Evolutionary conservation across 192 early-diverging fungal species (phyloP).

Genomic region (Coemansia sp.): DNA sequence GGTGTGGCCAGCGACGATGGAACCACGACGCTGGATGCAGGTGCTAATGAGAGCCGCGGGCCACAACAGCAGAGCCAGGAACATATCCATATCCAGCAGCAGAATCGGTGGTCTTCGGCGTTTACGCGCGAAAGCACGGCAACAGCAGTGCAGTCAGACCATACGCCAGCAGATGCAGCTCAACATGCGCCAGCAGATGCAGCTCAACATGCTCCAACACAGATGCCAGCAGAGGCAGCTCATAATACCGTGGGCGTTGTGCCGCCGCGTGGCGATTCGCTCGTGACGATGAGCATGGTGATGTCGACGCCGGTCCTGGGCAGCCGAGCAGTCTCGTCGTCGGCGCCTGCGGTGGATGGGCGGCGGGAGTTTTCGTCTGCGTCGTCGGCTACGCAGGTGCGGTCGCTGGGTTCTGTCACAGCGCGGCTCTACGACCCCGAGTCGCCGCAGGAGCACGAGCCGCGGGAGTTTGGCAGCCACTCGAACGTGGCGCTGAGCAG

Average conservation of each 20-base stretch:
- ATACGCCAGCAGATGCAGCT: constrained; percentile 2
- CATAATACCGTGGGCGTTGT: not conserved
- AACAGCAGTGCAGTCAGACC: constrained; percentile 13
- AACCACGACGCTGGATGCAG: constrained; percentile 10
- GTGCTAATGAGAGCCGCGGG: not conserved
- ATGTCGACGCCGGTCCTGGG: constrained; percentile 27
- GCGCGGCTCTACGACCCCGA: constrained; percentile 45
- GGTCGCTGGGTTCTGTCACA: constrained; percentile 39
- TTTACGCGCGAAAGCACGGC: constrained; percentile 16
- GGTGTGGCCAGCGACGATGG: constrained; percentile 32
- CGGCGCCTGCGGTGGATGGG: not conserved
- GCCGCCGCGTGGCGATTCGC: constrained; percentile 39
- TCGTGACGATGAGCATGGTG: constrained; percentile 15
- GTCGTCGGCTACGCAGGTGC: constrained; percentile 2
- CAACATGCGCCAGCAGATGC: not conserved
- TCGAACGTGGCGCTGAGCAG: constrained; percentile 33
- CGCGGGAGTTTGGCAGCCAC: constrained; percentile 1
- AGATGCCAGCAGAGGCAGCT: too few species aligned
- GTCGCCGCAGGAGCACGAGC: not conserved
- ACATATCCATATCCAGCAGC: too few species aligned
- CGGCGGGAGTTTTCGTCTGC: not conserved
- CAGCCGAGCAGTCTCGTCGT: not conserved
- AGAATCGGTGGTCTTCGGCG: constrained; percentile 24
- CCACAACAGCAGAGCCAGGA: not conserved
- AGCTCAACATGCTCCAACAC: not conserved